Base-by-base conservation (phyloP, 768 basidiomycete species). In the Psilocybe tampanensis region DNA sequence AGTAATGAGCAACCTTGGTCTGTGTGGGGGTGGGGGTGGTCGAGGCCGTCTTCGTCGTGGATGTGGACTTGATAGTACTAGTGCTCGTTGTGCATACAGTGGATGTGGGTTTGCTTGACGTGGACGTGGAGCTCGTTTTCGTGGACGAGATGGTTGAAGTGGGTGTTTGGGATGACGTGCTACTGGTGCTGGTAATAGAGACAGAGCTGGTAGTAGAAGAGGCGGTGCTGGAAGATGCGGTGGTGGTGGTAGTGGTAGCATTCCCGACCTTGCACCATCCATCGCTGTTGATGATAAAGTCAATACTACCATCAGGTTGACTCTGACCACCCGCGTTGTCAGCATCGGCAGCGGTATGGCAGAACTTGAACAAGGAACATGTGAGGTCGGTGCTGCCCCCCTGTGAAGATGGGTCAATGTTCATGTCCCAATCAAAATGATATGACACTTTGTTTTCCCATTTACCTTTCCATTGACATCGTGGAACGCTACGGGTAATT, bases 391-490 rank as follows among this genome's bases (percentile, higher is more conserved):
- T 66, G 64, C 72, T 74, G 36, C 71, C 72, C 26, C 66, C 66
- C 72, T 76, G 47, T 13, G 11, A 11, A 44, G 22, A 6, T 45
- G 33, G 3, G 33, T 34, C 33, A 34, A 15, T 15, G 15, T 15
- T 13, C 15, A 8, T 39, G 12, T 13, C 36, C 12, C 12, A 7
- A 8, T 9, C 18, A 6, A 23, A 36, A 18, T 13, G 13, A 32
- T 29, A n/a, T 23, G 32, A 19, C 51, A 39, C 6, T 39, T 29
- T 9, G 9, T 9, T 39, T 34, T 34, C 36, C 12, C 12, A 39
- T 61, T 41, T 34, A 74, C 72, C 64, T 74, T 74, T 26, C 69
- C 74, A 52, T 76, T 74, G 21, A 71, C 68, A 54, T 76, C 73
- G 59, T 72, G 68, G 60, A 73, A 74, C 1, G 68, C 74, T 74